phyloP scores from a whole-genome alignment of 768 basidiomycete species.

The Tephrocybe rancida region DNA sequence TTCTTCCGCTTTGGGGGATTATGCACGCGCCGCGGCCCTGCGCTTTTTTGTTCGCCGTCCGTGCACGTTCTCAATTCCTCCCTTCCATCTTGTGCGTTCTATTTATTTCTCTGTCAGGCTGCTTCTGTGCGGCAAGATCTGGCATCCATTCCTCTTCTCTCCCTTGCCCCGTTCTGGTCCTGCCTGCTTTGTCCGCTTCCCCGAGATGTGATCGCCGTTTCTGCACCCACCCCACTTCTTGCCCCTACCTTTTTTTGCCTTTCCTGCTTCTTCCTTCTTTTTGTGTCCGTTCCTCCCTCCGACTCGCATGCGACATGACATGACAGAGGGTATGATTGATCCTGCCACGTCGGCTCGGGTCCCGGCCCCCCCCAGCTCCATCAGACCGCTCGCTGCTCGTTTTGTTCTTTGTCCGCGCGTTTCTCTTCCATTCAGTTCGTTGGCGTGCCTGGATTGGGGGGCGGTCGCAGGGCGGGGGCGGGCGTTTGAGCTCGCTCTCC shows the following conservation, averaged over 20 bases:
- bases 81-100: neutral
- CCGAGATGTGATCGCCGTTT: neutral
- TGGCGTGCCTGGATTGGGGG: neutral
- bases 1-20: no score
- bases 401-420: neutral
- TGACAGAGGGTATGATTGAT: slow-evolving; percentile 16
- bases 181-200: neutral
- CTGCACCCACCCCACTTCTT: neutral
- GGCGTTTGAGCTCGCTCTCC: no score
- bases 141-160: neutral
- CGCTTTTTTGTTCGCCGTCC: neutral
- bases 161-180: neutral
- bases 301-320: neutral
- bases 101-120: no score
- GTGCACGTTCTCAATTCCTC: neutral
- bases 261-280: neutral
- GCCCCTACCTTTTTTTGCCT: neutral
- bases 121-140: no score
- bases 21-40: no score
- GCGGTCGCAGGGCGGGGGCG: neutral
- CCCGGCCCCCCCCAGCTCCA: neutral
- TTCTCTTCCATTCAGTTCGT: neutral
- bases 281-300: neutral
- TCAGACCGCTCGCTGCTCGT: neutral
- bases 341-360: slow-evolving; percentile 8